Conservation (phyloP, 2,329 filamentous ascomycete species). For the Kalaharituber pfeilii region DNA sequence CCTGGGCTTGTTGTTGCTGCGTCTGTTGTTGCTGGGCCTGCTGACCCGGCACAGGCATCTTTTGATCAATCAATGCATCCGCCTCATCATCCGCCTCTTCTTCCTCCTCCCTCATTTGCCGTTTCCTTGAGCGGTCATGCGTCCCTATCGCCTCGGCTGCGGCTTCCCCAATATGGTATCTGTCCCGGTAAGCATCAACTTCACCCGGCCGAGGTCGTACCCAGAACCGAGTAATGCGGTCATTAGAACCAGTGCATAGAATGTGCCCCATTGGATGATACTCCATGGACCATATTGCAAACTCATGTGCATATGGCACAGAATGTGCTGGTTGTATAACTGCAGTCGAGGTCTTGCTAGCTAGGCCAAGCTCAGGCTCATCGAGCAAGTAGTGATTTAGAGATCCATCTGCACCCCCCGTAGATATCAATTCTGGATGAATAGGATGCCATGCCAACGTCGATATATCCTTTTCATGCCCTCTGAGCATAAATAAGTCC, state of each 20-base stretch:
- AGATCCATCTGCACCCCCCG: slow-evolving; percentile 75
- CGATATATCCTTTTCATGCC: slow-evolving; percentile 91
- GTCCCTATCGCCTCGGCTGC: slow-evolving; percentile 91
- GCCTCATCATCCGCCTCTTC: slow-evolving; percentile 92
- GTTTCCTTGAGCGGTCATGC: slow-evolving; percentile 64
- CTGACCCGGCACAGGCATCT: slow-evolving; percentile 39
- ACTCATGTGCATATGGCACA: slow-evolving; percentile 75
- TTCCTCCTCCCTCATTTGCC: slow-evolving; percentile 76
- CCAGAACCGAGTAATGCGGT: slow-evolving; percentile 95
- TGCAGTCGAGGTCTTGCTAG: slow-evolving; percentile 54
- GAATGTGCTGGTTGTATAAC: slow-evolving; percentile 85
- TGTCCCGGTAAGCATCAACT: slow-evolving; percentile 66
- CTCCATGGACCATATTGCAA: slow-evolving; percentile 91
- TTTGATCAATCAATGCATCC: slow-evolving; percentile 82
- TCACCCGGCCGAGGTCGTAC: slow-evolving; percentile 78
- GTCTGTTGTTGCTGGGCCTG: slow-evolving; percentile 4
- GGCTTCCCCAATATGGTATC: slow-evolving; percentile 87
- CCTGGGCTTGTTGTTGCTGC: slow-evolving; percentile 29
- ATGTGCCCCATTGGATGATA: slow-evolving; percentile 97
- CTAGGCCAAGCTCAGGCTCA: slow-evolving; percentile 45
- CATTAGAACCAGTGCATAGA: slow-evolving; percentile 85
- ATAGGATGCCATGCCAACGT: slow-evolving; percentile 87
- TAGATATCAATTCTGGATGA: slow-evolving; percentile 74
- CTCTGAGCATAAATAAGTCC: slow-evolving; percentile 80
- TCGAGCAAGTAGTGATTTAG: slow-evolving; percentile 91